A percentile compares a stretch with the other conserved stretches of the same genome.
phyloP scores from a whole-genome alignment of 108 stramenopile species.

The Schizochytrium sp. region DNA sequence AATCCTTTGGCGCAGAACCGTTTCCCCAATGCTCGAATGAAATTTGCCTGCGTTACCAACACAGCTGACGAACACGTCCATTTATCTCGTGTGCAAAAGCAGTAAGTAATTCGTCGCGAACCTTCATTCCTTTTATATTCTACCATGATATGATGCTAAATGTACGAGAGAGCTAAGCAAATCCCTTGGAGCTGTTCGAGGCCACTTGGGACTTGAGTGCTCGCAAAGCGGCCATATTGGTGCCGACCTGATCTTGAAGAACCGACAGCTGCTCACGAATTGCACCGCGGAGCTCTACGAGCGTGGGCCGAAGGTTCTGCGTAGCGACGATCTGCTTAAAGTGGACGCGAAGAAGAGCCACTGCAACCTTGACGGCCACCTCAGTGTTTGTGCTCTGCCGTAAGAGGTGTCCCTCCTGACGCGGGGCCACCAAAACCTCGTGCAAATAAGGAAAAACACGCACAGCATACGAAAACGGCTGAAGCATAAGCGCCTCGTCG shows the following conservation, averaged over 20 bases:
- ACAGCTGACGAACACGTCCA: neutral
- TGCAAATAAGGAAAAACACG: neutral
- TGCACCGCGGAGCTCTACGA: neutral
- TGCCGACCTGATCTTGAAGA: neutral
- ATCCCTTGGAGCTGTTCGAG: neutral
- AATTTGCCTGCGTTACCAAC: neutral
- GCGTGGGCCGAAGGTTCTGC: neutral
- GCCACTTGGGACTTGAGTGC: neutral
- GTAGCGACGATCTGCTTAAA: slow-evolving; percentile 14
- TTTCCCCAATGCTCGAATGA: neutral
- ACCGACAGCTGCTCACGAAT: neutral
- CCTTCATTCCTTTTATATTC: neutral
- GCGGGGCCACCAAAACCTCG: neutral
- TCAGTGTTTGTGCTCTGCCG: neutral
- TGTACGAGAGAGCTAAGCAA: neutral
- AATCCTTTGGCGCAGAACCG: neutral
- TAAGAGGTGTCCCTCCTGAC: neutral
- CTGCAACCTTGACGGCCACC: neutral
- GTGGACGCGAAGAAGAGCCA: neutral
- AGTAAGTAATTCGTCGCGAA: neutral
- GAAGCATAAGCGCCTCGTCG: slow-evolving; percentile 3
- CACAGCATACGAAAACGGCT: neutral
- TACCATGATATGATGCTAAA: neutral
- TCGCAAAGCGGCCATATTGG: neutral
- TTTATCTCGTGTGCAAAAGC: neutral